Evolutionary conservation across 345 rosid species (phyloP), one percentile per base, ranked within the genome.

Genomic region (Eucalyptus tenuipes): DNA sequence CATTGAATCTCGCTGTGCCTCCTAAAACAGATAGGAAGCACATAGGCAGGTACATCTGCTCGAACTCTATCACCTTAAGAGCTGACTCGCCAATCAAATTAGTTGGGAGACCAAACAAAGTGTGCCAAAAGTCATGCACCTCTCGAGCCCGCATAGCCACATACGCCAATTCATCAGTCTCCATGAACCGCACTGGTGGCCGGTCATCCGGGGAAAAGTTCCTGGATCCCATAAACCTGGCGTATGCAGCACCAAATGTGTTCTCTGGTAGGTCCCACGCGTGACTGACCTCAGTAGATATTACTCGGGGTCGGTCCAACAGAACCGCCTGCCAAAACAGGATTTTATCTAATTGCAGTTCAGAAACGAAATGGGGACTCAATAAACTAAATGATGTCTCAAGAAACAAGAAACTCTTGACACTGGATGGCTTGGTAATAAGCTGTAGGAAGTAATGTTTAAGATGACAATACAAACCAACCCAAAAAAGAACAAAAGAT

Each of bases 71-170:
- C 91, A 91, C 92, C 92, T 92, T 92, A 87, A 93, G 93, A 31
- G 93, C 92, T 37, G 95, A 92, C 88, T 93, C 94, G 2, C 93
- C 94, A 2, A 91, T 91, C 85, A 93, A 86, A 89, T 93, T 93
- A 17, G 93, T 93, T 45, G 91, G 94, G 61, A 93, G 91, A 80
- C 88, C 89, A 49, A 92, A 93, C 49, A 93, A 90, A 84, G 95
- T 90, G 90, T 93, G 95, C 94, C 93, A 93, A 86, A 93, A 93
- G 89, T 93, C 94, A 31, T 93, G 95, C 68, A 90, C 93, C 88
- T 93, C 95, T 7, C 93, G 95, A 47, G 95, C 95, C 53, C 94
- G 89, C 93, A 91, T 93, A 16, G 92, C 90, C 37, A 92, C 93
- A 84, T 92, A 92, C 10, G 95, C 93, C n/a, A 93, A 86, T 84